Evolutionary conservation across 2,329 filamentous ascomycete species (phyloP), one percentile per base, ranked within the genome.

Genomic region (Colletotrichum sp.): DNA sequence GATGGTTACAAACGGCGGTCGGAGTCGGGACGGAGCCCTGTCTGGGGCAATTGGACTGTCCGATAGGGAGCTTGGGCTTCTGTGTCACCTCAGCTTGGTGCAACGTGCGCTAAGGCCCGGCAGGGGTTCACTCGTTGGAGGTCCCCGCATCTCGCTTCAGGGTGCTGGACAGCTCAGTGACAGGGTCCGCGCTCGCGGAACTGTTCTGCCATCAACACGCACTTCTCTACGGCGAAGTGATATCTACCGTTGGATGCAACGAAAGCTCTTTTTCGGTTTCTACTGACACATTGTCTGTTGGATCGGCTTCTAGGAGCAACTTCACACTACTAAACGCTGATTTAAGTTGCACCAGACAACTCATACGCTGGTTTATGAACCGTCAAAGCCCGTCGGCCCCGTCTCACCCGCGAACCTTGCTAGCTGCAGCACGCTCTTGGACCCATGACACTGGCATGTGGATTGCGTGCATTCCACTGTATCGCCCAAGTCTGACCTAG

Each of bases 401-500:
- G 57, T 64, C 22, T 69, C 69, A 36, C 57, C 57, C 57, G 57
- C 69, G 57, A 65, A 72, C 63, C 29, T 49, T 73, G 29, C 44
- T 76, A 34, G 59, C 64, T 44, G 34, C 57, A 73, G 27, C 63
- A 73, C 13, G 49, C 57, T 73, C 39, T 63, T 69, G 27, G 63
- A 55, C 70, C n/a, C 49, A 61, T 73, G 64, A 76, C 74, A 61
- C 57, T 8, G 64, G 27, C 73, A 69, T 76, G 44, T 73, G 73
- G 57, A 55, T 59, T 36, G 49, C 44, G 63, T 25, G 27, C 69
- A 36, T 67, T 3, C 25, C 32, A 32, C 39, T 49, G 29, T 12
- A 34, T 57, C 29, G 8, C 52, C 16, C 30, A 39, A 29, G 29
- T 52, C 22, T 16, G 65, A 8, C 29, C 81, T 78, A 84, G 11